Conservation (phyloP, 1,284 basidiomycete genomes). For the Rhodotorula sp. region DNA sequence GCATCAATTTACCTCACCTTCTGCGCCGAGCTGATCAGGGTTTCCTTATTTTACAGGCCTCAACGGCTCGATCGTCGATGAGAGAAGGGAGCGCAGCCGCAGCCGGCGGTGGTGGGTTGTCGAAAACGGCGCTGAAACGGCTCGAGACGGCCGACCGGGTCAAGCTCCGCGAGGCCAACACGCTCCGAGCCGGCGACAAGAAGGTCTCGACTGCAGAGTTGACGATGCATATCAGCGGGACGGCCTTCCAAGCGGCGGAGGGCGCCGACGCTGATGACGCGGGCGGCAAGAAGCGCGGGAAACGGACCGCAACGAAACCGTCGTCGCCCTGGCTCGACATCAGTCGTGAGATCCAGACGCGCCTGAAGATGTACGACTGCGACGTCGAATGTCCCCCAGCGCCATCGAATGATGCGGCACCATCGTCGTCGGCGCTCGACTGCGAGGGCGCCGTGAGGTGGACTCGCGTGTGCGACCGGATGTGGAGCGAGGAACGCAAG, state of each 20-base stretch:
- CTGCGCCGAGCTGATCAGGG: background rate
- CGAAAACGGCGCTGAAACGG: constrained; percentile 20
- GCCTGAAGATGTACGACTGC: constrained; percentile 12
- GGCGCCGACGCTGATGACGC: background rate
- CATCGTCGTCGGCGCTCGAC: constrained; percentile 1
- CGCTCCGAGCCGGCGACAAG: constrained; percentile 28
- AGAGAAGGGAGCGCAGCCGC: background rate
- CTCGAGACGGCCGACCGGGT: constrained; percentile 26
- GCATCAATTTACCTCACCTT: too few relatives aligned
- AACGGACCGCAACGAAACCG: constrained; percentile 15
- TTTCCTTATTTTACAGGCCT: background rate
- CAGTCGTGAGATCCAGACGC: background rate
- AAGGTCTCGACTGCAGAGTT: constrained; percentile 25
- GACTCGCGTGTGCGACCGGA: constrained; percentile 31
- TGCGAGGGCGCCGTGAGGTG: constrained; percentile 32
- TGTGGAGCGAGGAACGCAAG: constrained; percentile 24
- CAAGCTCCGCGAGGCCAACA: constrained; percentile 27
- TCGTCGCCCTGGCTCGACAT: constrained; percentile 29
- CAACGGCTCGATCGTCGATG: background rate
- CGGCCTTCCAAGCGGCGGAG: constrained; percentile 9
- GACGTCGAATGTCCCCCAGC: constrained; percentile 18
- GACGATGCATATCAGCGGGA: constrained; percentile 31
- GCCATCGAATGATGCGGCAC: background rate
- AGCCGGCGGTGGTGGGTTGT: background rate
- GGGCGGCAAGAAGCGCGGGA: background rate